phyloP scores from a whole-genome alignment of 495 filamentous ascomycete genomes.

The Lasiosphaeris hirsuta region DNA sequence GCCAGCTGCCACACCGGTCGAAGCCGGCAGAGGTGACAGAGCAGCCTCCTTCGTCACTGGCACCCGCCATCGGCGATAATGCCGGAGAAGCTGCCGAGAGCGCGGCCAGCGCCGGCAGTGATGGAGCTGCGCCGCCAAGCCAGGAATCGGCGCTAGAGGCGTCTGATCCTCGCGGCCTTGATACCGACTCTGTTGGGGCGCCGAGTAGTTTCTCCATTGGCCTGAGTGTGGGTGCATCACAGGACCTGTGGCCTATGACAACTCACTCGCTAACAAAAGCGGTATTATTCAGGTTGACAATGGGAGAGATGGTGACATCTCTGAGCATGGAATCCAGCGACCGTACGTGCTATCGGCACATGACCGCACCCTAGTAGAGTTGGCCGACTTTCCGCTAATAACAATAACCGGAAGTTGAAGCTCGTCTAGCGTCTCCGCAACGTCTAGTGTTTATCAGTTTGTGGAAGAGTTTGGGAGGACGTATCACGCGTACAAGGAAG shows the following conservation, averaged over 20 bases:
- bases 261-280: no score
- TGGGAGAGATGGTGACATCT: neutral
- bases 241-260: neutral
- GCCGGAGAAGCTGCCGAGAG: no score
- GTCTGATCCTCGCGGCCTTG: no score
- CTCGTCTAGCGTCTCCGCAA: conserved; percentile 19
- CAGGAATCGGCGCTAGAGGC: no score
- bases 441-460: conserved; percentile 21
- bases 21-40: no score
- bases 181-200: neutral
- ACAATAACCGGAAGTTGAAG: neutral
- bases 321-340: neutral
- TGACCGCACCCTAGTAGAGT: no score
- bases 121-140: no score
- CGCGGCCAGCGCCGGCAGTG: no score
- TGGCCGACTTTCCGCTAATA: neutral
- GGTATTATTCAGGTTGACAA: neutral
- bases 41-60: no score
- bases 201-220: neutral
- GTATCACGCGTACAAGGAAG: conserved; percentile 31
- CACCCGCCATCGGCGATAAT: no score
- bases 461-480: conserved; percentile 29
- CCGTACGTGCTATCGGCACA: neutral
- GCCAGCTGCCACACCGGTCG: no score
- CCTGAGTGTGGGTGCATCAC: neutral